Conservation (phyloP, 2,329 filamentous ascomycete genomes). For the Aspergillus pseudoviridinutans region DNA sequence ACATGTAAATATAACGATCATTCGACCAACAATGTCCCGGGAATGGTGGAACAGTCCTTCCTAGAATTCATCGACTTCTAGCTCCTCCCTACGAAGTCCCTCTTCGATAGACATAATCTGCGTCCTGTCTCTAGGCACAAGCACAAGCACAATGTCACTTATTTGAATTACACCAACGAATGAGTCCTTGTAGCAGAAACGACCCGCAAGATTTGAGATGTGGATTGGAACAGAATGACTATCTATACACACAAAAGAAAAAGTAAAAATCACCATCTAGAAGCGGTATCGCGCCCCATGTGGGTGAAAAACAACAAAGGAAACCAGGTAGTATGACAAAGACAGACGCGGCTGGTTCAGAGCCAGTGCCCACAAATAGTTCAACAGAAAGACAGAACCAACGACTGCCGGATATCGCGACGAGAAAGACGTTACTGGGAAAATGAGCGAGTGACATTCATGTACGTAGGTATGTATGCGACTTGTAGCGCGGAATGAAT, state of each 20-base stretch:
- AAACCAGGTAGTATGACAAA: not conserved
- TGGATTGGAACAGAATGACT: not conserved
- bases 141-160: not conserved
- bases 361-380: not conserved
- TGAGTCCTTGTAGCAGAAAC: not conserved
- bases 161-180: not conserved
- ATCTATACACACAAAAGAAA: not conserved
- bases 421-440: not conserved
- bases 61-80: not conserved
- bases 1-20: constrained; percentile 8
- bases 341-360: not conserved
- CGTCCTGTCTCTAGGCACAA: not conserved
- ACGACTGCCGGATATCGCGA: not conserved
- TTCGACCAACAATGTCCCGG: no score
- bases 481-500: not conserved
- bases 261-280: not conserved
- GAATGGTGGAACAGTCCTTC: not conserved
- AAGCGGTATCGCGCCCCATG: not conserved
- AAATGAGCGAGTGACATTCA: not conserved
- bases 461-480: not conserved
- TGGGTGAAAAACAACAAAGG: not conserved
- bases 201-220: not conserved
- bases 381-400: not conserved
- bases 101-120: not conserved
- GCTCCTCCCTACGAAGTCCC: not conserved